Conservation (phyloP, 192 early-diverging fungal genomes). For the Neocallimastix lanati region DNA sequence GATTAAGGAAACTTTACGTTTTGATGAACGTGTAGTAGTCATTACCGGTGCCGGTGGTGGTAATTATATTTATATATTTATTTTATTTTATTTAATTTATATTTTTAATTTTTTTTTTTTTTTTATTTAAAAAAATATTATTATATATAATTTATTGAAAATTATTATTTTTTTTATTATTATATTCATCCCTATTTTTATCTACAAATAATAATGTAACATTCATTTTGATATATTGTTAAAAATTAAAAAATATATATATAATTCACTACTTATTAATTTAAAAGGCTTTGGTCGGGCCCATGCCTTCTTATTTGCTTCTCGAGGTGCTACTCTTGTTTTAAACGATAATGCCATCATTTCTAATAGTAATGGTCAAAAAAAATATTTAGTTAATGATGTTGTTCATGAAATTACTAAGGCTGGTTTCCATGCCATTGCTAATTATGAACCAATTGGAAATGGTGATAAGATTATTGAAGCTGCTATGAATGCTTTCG, state of each 20-base stretch:
- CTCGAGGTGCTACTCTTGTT: not conserved
- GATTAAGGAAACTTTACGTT: not conserved
- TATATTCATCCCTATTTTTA: no score
- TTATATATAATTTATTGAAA: no score
- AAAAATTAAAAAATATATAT: not conserved
- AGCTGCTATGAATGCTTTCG: slow-evolving; percentile 87
- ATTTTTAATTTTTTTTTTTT: no score
- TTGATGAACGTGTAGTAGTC: not conserved
- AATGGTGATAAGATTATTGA: slow-evolving; percentile 97
- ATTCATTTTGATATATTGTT: no score
- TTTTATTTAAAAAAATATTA: no score
- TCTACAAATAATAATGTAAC: no score
- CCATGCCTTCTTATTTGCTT: not conserved
- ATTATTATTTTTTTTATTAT: no score
- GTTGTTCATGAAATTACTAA: not conserved
- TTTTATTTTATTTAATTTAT: no score
- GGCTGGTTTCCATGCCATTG: slow-evolving; percentile 22
- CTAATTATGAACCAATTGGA: slow-evolving; percentile 93
- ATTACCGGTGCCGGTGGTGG: not conserved
- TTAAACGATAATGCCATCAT: not conserved
- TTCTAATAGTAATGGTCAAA: not conserved
- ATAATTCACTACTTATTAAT: no score
- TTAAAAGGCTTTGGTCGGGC: not conserved
- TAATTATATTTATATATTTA: not conserved
- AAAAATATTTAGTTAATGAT: not conserved